Percentiles rank a stretch among this genome's conserved stretches.
phyloP scores from a whole-genome alignment of 2,329 filamentous ascomycete species.

The Botrytis sinoallii region DNA sequence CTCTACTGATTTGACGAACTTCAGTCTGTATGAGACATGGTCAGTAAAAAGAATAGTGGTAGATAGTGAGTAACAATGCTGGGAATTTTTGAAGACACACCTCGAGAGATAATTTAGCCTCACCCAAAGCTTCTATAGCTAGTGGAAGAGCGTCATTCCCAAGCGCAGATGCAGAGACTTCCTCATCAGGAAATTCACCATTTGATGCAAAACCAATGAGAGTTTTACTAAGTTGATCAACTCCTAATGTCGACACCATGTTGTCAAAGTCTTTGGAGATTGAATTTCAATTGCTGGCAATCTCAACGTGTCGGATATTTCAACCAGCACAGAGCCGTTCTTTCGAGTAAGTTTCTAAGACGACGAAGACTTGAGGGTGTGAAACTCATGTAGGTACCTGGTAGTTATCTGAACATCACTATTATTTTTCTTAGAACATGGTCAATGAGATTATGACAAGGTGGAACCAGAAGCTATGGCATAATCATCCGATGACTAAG shows the following conservation, averaged over 20 bases:
- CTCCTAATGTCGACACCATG: constrained; percentile 28
- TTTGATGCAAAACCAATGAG: constrained; percentile 60
- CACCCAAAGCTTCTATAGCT: constrained; percentile 43
- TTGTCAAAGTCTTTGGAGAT: constrained; percentile 14
- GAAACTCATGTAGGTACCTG: background rate
- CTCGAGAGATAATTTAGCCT: constrained; percentile 46
- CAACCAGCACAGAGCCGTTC: background rate
- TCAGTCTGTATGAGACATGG: constrained; percentile 43
- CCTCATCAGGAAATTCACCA: constrained; percentile 47
- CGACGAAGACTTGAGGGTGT: too few species aligned
- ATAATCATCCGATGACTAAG: constrained; percentile 2
- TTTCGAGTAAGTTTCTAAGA: background rate
- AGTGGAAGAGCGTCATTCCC: constrained; percentile 39
- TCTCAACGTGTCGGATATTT: background rate
- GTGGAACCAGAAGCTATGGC: constrained; percentile 5
- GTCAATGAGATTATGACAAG: background rate
- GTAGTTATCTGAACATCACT: too few species aligned
- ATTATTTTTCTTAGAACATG: too few species aligned
- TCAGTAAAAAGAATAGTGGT: constrained; percentile 16
- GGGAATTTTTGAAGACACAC: constrained; percentile 34
- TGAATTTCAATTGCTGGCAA: background rate
- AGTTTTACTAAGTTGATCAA: constrained; percentile 49
- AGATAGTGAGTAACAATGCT: background rate
- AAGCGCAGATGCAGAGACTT: constrained; percentile 38
- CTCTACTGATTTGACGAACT: constrained; percentile 71